phyloP scores from a whole-genome alignment of 2,329 filamentous ascomycete genomes.

The Neonectria coccinea region DNA sequence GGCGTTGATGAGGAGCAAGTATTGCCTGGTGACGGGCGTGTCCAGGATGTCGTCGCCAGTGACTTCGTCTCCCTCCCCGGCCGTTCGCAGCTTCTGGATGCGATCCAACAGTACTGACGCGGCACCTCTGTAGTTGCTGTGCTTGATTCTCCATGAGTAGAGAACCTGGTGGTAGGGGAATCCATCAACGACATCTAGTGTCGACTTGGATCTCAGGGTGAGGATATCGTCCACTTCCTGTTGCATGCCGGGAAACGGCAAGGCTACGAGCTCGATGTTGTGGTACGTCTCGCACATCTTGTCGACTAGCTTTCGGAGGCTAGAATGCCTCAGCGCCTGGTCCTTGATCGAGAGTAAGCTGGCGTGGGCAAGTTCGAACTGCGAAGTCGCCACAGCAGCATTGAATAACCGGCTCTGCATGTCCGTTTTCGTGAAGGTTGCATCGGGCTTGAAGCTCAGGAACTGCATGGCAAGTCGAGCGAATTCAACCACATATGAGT shows the following conservation, averaged over 20 bases:
- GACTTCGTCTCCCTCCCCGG: constrained; percentile 70
- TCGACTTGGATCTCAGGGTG: constrained; percentile 75
- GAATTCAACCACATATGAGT: constrained; percentile 87
- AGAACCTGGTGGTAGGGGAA: constrained; percentile 92
- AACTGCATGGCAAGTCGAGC: constrained; percentile 80
- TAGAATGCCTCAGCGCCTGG: constrained; percentile 76
- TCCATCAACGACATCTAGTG: constrained; percentile 72
- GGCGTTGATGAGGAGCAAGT: constrained; percentile 92
- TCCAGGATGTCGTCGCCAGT: constrained; percentile 68
- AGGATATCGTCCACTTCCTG: constrained; percentile 85
- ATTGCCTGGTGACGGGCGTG: constrained; percentile 77
- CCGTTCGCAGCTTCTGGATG: constrained; percentile 70
- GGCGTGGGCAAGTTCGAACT: constrained; percentile 85
- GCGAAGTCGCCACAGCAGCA: constrained; percentile 80
- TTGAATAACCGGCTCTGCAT: constrained; percentile 87
- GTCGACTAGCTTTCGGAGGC: constrained; percentile 76
- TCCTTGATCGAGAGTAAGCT: constrained; percentile 81
- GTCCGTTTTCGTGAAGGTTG: constrained; percentile 68
- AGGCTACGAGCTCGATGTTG: constrained; percentile 74
- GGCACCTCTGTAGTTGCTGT: constrained; percentile 86
- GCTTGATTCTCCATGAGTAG: constrained; percentile 89
- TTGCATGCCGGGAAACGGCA: constrained; percentile 84
- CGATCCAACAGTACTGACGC: constrained; percentile 72
- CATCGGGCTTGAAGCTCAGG: constrained; percentile 48
- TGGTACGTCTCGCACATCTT: constrained; percentile 76